Conservation (phyloP, 352 stramenopile species). For the Globisporangium parvum region DNA sequence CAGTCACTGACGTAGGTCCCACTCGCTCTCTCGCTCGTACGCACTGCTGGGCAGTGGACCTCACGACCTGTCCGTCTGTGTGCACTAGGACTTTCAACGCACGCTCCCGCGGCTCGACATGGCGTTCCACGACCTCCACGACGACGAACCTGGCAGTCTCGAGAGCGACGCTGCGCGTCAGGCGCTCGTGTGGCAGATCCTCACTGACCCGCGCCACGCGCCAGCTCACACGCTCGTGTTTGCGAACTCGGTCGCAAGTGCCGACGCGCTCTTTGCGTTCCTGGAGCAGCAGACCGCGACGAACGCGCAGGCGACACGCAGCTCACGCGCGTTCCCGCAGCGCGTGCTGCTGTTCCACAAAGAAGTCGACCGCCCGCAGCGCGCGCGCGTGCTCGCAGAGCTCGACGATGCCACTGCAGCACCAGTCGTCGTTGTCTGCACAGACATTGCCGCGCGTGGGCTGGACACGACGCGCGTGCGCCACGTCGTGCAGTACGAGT, state of each 20-base stretch:
- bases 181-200: constrained; percentile 43
- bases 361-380: constrained; percentile 43
- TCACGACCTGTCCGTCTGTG: neutral
- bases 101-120: constrained; percentile 49
- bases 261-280: constrained; percentile 47
- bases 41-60: too few relatives aligned
- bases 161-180: constrained; percentile 22
- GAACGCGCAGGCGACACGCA: too few relatives aligned
- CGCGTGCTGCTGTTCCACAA: constrained; percentile 50
- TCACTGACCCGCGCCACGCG: constrained; percentile 15
- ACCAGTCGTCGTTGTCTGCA: constrained; percentile 54
- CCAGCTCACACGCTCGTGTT: constrained; percentile 59
- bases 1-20: constrained; percentile 46
- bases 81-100: constrained; percentile 63
- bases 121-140: constrained; percentile 23
- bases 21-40: neutral
- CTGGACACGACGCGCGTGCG: constrained; percentile 65
- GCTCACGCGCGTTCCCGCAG: constrained; percentile 15
- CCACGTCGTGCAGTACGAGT: constrained; percentile 80
- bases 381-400: constrained; percentile 35
- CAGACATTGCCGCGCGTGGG: constrained; percentile 68
- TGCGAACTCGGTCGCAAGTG: constrained; percentile 67
- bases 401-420: constrained; percentile 28
- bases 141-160: constrained; percentile 18
- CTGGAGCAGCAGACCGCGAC: constrained; percentile 37